Conservation (phyloP, 2,329 filamentous ascomycete species). For the Orbilia quercus region DNA sequence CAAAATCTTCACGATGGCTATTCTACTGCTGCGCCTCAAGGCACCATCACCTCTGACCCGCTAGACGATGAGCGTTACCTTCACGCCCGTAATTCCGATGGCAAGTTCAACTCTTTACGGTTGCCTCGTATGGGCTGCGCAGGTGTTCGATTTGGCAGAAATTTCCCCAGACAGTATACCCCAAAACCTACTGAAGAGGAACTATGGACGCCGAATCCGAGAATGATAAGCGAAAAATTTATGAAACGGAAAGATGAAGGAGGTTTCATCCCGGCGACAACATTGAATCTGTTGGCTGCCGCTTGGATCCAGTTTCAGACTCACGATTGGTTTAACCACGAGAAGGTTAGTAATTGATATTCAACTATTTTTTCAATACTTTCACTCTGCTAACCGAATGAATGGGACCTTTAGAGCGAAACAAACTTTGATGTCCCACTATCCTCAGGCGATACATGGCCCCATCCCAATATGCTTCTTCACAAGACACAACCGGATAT, state of each 20-base stretch:
- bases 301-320: constrained; percentile 68
- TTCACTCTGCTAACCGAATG: too few relatives aligned
- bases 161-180: constrained; percentile 63
- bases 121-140: constrained; percentile 65
- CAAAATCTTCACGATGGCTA: constrained; percentile 66
- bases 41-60: constrained; percentile 61
- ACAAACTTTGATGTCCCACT: constrained; percentile 62
- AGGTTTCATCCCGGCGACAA: constrained; percentile 65
- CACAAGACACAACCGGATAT: constrained; percentile 62
- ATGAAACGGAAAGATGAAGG: constrained; percentile 63
- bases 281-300: constrained; percentile 65
- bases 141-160: constrained; percentile 66
- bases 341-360: constrained; percentile 55
- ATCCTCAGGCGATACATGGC: constrained; percentile 62
- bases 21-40: constrained; percentile 62
- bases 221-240: constrained; percentile 64
- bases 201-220: constrained; percentile 65
- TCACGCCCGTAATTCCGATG: constrained; percentile 64
- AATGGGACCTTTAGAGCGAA: constrained; percentile 59
- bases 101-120: constrained; percentile 64
- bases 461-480: constrained; percentile 62
- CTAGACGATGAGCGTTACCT: constrained; percentile 62
- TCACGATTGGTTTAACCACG: constrained; percentile 64
- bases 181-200: constrained; percentile 64
- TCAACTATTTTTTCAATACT: neutral